Evolutionary conservation across 768 basidiomycete species (phyloP).

Genomic region (Suillus paluster): DNA sequence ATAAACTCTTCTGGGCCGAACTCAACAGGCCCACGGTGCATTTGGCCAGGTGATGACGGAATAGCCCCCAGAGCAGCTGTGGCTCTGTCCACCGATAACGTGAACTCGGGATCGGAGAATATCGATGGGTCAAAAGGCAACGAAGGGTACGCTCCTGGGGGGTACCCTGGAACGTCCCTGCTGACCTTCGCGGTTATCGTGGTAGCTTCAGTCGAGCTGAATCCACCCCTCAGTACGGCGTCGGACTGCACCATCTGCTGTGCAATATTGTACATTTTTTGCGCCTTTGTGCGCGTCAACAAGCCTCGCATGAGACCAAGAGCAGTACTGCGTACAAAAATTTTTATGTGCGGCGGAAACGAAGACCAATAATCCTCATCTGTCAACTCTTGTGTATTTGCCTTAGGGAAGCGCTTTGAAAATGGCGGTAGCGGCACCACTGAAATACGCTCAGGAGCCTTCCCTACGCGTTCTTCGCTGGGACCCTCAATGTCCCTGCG

Average conservation of each 20-base stretch:
- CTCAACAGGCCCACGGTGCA: slow-evolving; percentile 39
- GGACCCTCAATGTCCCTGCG: slow-evolving; percentile 43
- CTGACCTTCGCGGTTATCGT: slow-evolving; percentile 14
- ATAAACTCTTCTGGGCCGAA: slow-evolving; percentile 40
- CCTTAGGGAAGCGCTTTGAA: slow-evolving; percentile 26
- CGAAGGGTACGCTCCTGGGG: slow-evolving; percentile 45
- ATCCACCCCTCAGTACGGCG: slow-evolving; percentile 40
- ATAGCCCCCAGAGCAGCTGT: slow-evolving; percentile 38
- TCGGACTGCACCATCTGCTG: slow-evolving; percentile 64
- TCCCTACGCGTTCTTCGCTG: slow-evolving; percentile 26
- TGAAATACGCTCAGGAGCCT: slow-evolving; percentile 20
- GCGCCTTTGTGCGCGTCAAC: slow-evolving; percentile 48
- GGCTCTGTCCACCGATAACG: slow-evolving; percentile 53
- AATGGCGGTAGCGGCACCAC: slow-evolving; percentile 19
- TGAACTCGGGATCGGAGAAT: slow-evolving; percentile 58
- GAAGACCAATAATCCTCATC: slow-evolving; percentile 75
- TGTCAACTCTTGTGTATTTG: slow-evolving; percentile 28
- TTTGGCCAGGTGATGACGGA: slow-evolving; percentile 35
- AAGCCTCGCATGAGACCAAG: slow-evolving; percentile 29
- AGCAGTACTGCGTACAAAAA: slow-evolving; percentile 57
- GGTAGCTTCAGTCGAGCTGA: slow-evolving; percentile 35
- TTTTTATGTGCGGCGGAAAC: slow-evolving; percentile 68
- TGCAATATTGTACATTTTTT: slow-evolving; percentile 70
- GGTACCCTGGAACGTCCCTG: slow-evolving; percentile 41
- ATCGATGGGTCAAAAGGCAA: slow-evolving; percentile 56